phyloP scores from a whole-genome alignment of 306 rosid species.

The Pyrus betulifolia region DNA sequence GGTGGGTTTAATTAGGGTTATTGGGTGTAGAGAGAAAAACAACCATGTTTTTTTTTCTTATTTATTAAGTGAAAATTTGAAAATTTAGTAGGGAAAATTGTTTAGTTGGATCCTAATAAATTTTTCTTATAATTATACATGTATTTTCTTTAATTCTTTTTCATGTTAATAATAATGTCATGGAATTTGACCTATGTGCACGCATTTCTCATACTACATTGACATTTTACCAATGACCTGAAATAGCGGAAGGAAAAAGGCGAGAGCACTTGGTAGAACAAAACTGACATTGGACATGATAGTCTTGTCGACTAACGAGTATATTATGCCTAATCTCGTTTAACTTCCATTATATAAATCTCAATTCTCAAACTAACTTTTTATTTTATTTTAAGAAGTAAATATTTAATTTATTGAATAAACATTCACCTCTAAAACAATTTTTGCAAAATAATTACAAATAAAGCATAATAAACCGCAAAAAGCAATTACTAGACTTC shows the following conservation, averaged over 20 bases:
- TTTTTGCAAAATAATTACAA: too few relatives aligned
- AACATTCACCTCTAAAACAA: not conserved
- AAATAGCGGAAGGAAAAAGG: slow-evolving; percentile 30
- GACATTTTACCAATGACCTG: slow-evolving; percentile 34
- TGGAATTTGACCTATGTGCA: slow-evolving; percentile 43
- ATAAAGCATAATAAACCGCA: not conserved
- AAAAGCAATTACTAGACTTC: not conserved
- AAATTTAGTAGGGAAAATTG: too few relatives aligned
- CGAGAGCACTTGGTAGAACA: slow-evolving; percentile 32
- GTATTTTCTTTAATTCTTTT: slow-evolving; percentile 1
- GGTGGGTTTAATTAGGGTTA: too few relatives aligned
- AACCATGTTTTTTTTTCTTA: too few relatives aligned
- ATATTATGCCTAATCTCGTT: slow-evolving; percentile 7
- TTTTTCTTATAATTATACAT: not conserved
- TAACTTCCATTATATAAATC: slow-evolving; percentile 15
- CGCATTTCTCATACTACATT: slow-evolving; percentile 34
- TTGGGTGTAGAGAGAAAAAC: too few relatives aligned
- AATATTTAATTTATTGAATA: not conserved
- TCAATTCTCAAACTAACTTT: not conserved
- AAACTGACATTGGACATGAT: slow-evolving; percentile 18
- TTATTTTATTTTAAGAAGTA: too few relatives aligned
- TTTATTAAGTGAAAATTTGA: too few relatives aligned
- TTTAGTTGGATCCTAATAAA: too few relatives aligned
- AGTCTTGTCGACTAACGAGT: slow-evolving; percentile 20
- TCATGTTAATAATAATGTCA: slow-evolving; percentile 3